Conservation (phyloP, 2,329 filamentous ascomycete species). For the Stemphylium lycopersici region DNA sequence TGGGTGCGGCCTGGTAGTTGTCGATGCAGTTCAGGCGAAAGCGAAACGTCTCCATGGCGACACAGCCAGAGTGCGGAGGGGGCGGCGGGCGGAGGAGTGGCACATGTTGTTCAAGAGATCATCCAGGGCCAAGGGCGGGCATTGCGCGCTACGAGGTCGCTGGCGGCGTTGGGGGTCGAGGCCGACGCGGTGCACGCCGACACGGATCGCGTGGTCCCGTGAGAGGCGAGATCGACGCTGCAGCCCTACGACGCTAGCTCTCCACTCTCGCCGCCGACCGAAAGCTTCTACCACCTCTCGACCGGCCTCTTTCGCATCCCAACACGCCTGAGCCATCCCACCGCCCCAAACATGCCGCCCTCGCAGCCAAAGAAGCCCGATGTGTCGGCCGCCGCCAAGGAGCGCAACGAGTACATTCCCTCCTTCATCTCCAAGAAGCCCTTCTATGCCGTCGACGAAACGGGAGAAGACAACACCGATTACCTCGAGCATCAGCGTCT, state of each 20-base stretch:
- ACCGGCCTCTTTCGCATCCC: slow-evolving; percentile 1
- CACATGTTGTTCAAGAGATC: slow-evolving; percentile 22
- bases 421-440: slow-evolving; percentile 97
- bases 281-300: slow-evolving; percentile 9
- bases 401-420: slow-evolving; percentile 97
- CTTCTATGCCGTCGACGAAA: slow-evolving; percentile 87
- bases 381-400: slow-evolving; percentile 68
- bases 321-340: slow-evolving; percentile 1
- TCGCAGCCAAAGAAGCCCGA: slow-evolving; percentile 58
- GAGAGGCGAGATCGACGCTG: slow-evolving; percentile 22
- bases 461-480: slow-evolving; percentile 69
- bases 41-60: slow-evolving; percentile 75
- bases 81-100: neutral
- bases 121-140: slow-evolving; percentile 6
- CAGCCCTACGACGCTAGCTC: slow-evolving; percentile 40
- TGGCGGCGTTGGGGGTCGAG: slow-evolving; percentile 1
- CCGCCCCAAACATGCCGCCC: slow-evolving; percentile 52
- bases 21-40: slow-evolving; percentile 96
- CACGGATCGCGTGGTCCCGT: slow-evolving; percentile 31
- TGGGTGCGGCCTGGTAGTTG: slow-evolving; percentile 83
- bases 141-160: neutral
- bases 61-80: slow-evolving; percentile 7
- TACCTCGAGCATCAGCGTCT: slow-evolving; percentile 97
- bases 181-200: slow-evolving; percentile 16
- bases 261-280: slow-evolving; percentile 24